Base-by-base conservation (phyloP, 2,329 filamentous ascomycete genomes). In the Thelonectria blattea region DNA sequence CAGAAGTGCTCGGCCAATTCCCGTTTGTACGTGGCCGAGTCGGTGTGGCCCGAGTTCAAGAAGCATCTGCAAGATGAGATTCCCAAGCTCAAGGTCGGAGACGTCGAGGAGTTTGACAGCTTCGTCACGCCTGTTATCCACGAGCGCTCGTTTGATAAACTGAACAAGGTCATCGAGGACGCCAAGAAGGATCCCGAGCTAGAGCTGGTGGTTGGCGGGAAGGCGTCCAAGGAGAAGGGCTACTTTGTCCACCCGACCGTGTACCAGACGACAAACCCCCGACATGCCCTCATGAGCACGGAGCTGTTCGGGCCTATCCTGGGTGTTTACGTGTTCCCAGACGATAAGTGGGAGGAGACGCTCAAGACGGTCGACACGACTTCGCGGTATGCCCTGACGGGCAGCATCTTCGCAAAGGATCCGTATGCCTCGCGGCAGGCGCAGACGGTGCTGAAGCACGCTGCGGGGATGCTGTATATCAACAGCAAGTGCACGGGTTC, bases 391-490 rank as follows among this genome's bases (percentile, higher is more conserved):
- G 68, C 68, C 12, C 80, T 92, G 22, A 92, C 90, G 0, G 90
- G 90, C 3, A 83, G 88, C 49, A 80, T 92, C 37, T 92, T 92
- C 72, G 88, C 89, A 1, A 77, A 82, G 56, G 88, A 91, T 71
- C 79, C 88, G 14, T 76, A 81, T 10, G 87, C 82, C 4, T 78
- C 91, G 43, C 81, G 85, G 17, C 80, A 80, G 50, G 90, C 89
- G 0, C 88, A 91, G 72, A 83, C 90, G 54, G 81, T 80, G 46
- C 77, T 92, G 45, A 80, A 87, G 52, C 85, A 91, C 69, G 78
- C 87, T 0, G 89, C 89, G 0, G 90, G 90, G 14, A 92, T 66
- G 62, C 43, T 67, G 0, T 67, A 92, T 77, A 91, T 92, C 70
- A 92, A 92, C 76, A 82, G 92, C 73, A 92, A 67, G 34, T 67